These are phyloP conservation scores for Cenchrus fungigraminus DNA, from an alignment of 176 grass and related monocot species.

Conservation along the genomic window DNA sequence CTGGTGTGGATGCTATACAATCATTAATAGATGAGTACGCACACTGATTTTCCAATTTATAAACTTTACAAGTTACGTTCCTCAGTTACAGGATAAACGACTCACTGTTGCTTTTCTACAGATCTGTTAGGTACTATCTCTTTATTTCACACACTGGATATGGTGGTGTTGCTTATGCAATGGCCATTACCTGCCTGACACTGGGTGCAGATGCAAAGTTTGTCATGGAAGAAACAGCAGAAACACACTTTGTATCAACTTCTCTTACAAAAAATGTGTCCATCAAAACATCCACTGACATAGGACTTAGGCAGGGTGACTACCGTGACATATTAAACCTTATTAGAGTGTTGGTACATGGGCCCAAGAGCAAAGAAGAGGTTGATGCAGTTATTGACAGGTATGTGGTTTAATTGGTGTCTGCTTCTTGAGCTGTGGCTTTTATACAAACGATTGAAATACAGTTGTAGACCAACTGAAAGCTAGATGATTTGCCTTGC, in stretches of 20 bases:
- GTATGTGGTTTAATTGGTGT: conserved; percentile 51
- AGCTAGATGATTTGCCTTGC: neutral
- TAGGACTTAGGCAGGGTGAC: conserved; percentile 82
- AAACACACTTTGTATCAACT: conserved; percentile 91
- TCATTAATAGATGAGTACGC: conserved; percentile 76
- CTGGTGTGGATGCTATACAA: conserved; percentile 94
- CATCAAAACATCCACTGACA: conserved; percentile 52
- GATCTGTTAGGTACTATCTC: conserved; percentile 86
- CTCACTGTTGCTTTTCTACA: conserved; percentile 53
- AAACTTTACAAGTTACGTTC: conserved; percentile 12
- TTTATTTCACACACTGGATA: conserved; percentile 95
- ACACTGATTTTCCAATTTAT: conserved; percentile 27
- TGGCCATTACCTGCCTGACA: conserved; percentile 87
- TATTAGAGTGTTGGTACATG: conserved; percentile 86
- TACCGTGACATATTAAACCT: conserved; percentile 98
- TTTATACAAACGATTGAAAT: conserved; percentile 40
- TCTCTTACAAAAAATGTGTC: conserved; percentile 56
- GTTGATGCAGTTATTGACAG: conserved; percentile 86
- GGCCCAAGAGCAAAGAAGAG: conserved; percentile 95
- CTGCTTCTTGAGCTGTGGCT: neutral
- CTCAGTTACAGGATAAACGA: conserved; percentile 17
- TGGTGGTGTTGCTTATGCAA: conserved; percentile 94
- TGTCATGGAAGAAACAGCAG: conserved; percentile 75
- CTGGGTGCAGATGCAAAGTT: conserved; percentile 83
- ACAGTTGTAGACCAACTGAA: neutral